Evolutionary conservation across 2,329 filamentous ascomycete genomes (phyloP).

Genomic region (Xylariaceae sp.): DNA sequence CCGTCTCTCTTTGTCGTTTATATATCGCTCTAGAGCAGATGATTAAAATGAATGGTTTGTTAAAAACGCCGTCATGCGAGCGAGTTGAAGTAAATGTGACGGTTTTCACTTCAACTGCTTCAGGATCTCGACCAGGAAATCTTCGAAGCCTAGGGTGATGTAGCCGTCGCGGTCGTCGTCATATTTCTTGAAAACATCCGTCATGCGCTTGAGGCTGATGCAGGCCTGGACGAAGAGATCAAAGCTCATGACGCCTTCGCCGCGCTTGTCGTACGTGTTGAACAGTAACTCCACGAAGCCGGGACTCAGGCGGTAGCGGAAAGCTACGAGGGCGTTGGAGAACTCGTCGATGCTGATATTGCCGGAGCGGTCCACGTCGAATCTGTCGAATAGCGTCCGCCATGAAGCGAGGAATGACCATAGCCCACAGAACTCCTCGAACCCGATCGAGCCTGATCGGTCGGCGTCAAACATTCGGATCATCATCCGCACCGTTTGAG

Average conservation of each 20-base stretch:
- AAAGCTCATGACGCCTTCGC: slow-evolving; percentile 73
- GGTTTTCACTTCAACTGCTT: slow-evolving; percentile 52
- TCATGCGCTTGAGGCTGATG: slow-evolving; percentile 96
- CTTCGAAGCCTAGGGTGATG: slow-evolving; percentile 77
- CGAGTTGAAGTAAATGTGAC: background rate
- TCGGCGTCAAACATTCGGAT: slow-evolving; percentile 99
- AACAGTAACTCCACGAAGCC: slow-evolving; percentile 84
- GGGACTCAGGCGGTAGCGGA: slow-evolving; percentile 85
- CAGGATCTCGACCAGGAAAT: slow-evolving; percentile 68
- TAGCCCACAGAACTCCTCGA: slow-evolving; percentile 91
- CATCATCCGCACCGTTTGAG: slow-evolving; percentile 96
- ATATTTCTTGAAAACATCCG: slow-evolving; percentile 98
- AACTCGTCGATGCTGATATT: slow-evolving; percentile 86
- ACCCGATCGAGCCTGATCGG: slow-evolving; percentile 82
- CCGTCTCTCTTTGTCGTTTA: too few species aligned
- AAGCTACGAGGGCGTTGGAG: slow-evolving; percentile 82
- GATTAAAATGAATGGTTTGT: too few species aligned
- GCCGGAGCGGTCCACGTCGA: slow-evolving; percentile 81
- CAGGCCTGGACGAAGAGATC: slow-evolving; percentile 97
- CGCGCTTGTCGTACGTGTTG: slow-evolving; percentile 77
- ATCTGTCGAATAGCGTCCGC: slow-evolving; percentile 91
- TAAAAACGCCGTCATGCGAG: background rate
- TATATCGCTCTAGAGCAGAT: too few species aligned
- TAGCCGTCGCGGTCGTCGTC: slow-evolving; percentile 95
- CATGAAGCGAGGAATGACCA: slow-evolving; percentile 96